Evolutionary conservation across 192 early-diverging fungal species (phyloP), one percentile per base, ranked within the genome.

Genomic region (Backusella macrospora): DNA sequence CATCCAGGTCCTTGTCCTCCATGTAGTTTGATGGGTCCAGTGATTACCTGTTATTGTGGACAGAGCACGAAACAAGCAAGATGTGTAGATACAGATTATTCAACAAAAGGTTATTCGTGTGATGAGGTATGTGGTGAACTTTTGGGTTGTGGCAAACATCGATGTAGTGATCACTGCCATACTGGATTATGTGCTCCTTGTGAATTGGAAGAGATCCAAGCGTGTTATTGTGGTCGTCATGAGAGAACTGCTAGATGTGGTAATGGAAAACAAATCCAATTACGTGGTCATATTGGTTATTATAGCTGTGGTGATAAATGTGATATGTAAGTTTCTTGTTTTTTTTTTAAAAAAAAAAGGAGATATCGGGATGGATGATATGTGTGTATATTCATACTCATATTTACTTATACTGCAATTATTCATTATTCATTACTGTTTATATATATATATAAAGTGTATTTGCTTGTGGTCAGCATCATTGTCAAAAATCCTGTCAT

Each of bases 1-100:
- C 96, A 97, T 84, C 96, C 96, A 14, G 96, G 97, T 3, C 97
- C 97, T 10, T 98, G 96, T 68, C 91, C 93, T 59, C 95, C 95
- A 3, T 99, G 97, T 80, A 88, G 92, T 26, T 84, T 89, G 6
- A 86, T 93, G 79, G 91, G 91, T 3, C 92, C 94, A 4, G 78
- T 87, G 23, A 87, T 89, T 68, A 80, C 80, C 18, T 99, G 97
- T 86, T 92, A 86, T 78, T 99, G 97, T 84, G 95, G 95, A 4
- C 90, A 89, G 46, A 78, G 86, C 7, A 76, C 77, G 0, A 87
- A 46, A 71, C 88, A 90, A 63, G 79, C 88, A 21, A 85, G 92
- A 62, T 99, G 96, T 82, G 86, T 86, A 39, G 93, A 90, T 76
- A 86, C 90, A 5, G 87, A 84, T 68, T 91, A 92, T 68, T 81